Base-by-base conservation (phyloP, 768 basidiomycete species). In the Panaeolus cyanescens region DNA sequence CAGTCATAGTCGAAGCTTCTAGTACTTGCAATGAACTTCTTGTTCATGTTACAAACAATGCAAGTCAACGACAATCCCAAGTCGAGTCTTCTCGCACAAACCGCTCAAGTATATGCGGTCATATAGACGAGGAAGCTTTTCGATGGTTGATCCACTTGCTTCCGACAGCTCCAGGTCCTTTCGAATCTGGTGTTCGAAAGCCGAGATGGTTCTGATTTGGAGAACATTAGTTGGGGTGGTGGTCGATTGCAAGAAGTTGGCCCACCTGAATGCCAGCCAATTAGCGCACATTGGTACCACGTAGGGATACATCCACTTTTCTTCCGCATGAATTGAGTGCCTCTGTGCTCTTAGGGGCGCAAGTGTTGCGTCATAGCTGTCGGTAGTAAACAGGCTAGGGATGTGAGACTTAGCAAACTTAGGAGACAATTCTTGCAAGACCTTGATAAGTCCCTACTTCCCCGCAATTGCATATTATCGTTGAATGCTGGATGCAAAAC, bases 31-130 rank as follows among this genome's bases (percentile, higher is more conserved):
- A 50, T 50, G 45, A 50, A 50, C 25, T 50, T 50, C 22, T 9
- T 50, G 45, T 50, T 50, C 45, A 50, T 50, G 45, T 50, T 50
- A 28, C 45, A 28, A 50, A n/a, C 28, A 28, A 50, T 50, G 45
- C 25, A 50, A 50, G 45, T 50, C 22, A 50, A 50, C 45, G 45
- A 50, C 8, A 50, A 50, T 50, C 45, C n/a, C 22, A 28, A 50
- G 45, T 20, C 45, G 15, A 28, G 45, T 30, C 45, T 50, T 50
- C 45, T 50, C 45, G 45, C 45, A 50, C 25, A 50, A 50, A 25
- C 45, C 45, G 10, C 45, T 50, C 45, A 28, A 6, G 15, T 28
- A 13, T 20, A 28, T 28, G 22, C 28, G 22, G 22, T 28, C 28
- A 12, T 10, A 25, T 9, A 28, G 45, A 13, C 45, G 15, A 50